Evolutionary conservation across 2,329 filamentous ascomycete genomes (phyloP).

Genomic region (Penicillium frequentans): DNA sequence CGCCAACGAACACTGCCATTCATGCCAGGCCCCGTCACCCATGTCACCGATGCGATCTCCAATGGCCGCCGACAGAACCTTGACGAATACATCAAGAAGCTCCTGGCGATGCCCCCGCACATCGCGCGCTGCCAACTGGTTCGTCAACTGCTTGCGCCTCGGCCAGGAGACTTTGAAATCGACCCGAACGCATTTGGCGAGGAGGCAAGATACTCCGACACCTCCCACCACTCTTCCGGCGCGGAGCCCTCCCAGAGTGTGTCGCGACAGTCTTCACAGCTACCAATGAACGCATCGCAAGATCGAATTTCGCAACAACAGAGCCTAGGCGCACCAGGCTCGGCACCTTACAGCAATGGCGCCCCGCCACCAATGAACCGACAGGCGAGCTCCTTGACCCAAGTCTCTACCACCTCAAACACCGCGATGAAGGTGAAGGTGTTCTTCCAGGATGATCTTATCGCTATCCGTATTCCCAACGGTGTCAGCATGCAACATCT

Average conservation of each 20-base stretch:
- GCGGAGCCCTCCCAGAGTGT: slow-evolving; percentile 61
- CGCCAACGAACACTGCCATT: slow-evolving; percentile 83
- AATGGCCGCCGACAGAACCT: slow-evolving; percentile 89
- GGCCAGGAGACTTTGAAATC: slow-evolving; percentile 90
- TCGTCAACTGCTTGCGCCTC: slow-evolving; percentile 84
- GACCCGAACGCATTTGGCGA: slow-evolving; percentile 66
- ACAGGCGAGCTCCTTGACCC: slow-evolving; percentile 56
- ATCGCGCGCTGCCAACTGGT: slow-evolving; percentile 84
- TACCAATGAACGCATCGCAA: slow-evolving; percentile 57
- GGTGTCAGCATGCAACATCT: slow-evolving; percentile 78
- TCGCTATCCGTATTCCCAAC: slow-evolving; percentile 82
- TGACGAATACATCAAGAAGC: slow-evolving; percentile 92
- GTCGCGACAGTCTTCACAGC: slow-evolving; percentile 66
- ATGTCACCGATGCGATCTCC: slow-evolving; percentile 96
- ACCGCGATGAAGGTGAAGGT: slow-evolving; percentile 88
- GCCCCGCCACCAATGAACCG: slow-evolving; percentile 47
- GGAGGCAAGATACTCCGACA: slow-evolving; percentile 73
- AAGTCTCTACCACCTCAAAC: slow-evolving; percentile 39
- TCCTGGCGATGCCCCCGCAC: slow-evolving; percentile 78
- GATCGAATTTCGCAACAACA: slow-evolving; percentile 43
- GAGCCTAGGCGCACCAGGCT: slow-evolving; percentile 27
- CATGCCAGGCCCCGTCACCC: slow-evolving; percentile 97
- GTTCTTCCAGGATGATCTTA: slow-evolving; percentile 87
- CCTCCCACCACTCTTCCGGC: slow-evolving; percentile 67
- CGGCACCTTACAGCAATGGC: slow-evolving; percentile 32